A percentile compares a stretch with the other conserved stretches of the same genome.
These are phyloP conservation scores for Saitoella complicata DNA, from an alignment of 805 yeast genomes.

Conservation along the genomic window DNA sequence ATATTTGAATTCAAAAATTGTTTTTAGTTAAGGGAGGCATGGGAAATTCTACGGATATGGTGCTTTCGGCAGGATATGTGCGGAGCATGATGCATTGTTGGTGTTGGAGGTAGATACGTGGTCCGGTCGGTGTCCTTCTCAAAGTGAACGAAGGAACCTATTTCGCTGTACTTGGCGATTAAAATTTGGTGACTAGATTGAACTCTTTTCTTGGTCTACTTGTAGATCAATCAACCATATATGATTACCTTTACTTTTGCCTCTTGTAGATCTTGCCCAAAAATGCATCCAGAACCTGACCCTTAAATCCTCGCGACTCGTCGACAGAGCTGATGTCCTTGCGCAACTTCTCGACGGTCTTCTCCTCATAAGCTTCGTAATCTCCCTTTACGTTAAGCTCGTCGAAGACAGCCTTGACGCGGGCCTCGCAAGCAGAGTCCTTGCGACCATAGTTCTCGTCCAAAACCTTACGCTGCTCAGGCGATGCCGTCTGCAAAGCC, in stretches of 20 bases:
- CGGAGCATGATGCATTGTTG: too few species aligned
- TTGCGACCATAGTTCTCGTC: slow-evolving; percentile 82
- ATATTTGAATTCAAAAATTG: too few species aligned
- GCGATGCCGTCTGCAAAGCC: slow-evolving; percentile 61
- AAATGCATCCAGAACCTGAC: slow-evolving; percentile 69
- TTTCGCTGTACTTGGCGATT: too few species aligned
- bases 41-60: too few species aligned
- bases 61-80: too few species aligned
- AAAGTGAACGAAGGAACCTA: too few species aligned
- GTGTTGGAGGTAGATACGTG: too few species aligned
- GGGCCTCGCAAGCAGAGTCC: slow-evolving; percentile 47
- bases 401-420: slow-evolving; percentile 54
- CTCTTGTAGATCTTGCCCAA: slow-evolving; percentile 88
- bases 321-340: slow-evolving; percentile 55
- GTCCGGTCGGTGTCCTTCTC: too few species aligned
- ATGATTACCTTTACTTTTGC: slow-evolving; percentile 37
- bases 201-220: too few species aligned
- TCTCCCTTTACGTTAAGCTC: slow-evolving; percentile 55
- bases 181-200: too few species aligned
- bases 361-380: slow-evolving; percentile 73
- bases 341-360: slow-evolving; percentile 46
- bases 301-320: slow-evolving; percentile 86
- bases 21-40: too few species aligned
- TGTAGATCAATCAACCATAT: neutral
- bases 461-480: slow-evolving; percentile 66